These are phyloP conservation scores for Scenedesmus sp. DNA, from an alignment of 163 green algal genomes.

Conservation along the genomic window DNA sequence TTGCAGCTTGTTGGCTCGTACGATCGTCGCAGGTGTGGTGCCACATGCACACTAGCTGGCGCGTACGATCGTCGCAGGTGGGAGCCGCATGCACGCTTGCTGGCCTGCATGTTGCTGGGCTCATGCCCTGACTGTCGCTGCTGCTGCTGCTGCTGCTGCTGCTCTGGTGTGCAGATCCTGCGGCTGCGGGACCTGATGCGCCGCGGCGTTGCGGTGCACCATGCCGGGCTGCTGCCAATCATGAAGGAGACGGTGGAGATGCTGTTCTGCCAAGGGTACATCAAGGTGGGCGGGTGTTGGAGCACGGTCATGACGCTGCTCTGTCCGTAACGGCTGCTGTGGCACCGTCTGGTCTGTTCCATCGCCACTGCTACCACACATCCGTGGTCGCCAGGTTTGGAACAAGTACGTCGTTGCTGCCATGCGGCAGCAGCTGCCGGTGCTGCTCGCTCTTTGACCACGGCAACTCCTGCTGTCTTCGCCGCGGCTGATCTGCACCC, in stretches of 20 bases:
- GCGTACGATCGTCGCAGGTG: no score
- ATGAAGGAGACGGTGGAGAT: slow-evolving; percentile 99
- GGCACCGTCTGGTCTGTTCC: no score
- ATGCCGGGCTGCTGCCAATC: slow-evolving; percentile 97
- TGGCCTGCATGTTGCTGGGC: background rate
- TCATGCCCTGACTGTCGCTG: background rate
- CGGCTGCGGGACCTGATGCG: slow-evolving; percentile 90
- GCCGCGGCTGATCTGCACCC: background rate
- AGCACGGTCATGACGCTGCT: background rate
- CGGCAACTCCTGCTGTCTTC: background rate
- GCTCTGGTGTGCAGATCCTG: slow-evolving; percentile 77
- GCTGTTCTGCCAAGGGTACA: slow-evolving; percentile 96
- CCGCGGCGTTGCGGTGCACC: slow-evolving; percentile 93
- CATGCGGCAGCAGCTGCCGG: no score
- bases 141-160: background rate
- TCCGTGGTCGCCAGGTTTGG: no score
- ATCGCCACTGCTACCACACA: no score
- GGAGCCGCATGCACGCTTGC: no score
- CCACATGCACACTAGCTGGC: no score
- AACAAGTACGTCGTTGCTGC: no score
- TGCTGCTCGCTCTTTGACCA: background rate
- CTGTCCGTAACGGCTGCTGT: no score
- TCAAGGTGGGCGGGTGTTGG: slow-evolving; percentile 75
- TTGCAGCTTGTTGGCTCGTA: no score
- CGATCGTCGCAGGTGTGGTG: no score